Evolutionary conservation across 768 basidiomycete genomes (phyloP).

Genomic region (Boletus subparvulus): DNA sequence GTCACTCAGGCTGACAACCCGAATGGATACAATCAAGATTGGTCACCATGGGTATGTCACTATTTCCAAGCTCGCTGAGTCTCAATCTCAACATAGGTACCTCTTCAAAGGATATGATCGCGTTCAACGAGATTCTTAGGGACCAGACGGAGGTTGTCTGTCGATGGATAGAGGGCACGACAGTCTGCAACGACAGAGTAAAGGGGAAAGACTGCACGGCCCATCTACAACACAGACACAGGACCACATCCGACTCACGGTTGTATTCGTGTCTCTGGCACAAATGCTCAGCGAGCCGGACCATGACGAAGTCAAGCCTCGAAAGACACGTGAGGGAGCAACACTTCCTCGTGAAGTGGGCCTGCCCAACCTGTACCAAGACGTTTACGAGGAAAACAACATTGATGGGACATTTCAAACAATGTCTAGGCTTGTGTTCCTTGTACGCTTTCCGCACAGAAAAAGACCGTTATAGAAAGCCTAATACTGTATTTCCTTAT

Average conservation of each 20-base stretch:
- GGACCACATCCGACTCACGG: not conserved
- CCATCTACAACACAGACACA: constrained; percentile 1
- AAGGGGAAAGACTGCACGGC: not conserved
- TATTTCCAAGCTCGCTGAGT: not conserved
- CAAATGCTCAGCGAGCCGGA: not conserved
- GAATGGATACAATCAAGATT: not conserved
- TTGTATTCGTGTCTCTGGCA: not conserved
- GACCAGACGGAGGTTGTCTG: not conserved
- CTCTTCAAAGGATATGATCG: not conserved
- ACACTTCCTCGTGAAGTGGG: not conserved
- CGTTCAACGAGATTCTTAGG: not conserved
- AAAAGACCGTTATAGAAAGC: no score
- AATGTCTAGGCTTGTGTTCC: not conserved
- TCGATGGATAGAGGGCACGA: not conserved
- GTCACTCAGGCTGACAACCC: not conserved
- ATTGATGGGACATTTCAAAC: not conserved
- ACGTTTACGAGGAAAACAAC: constrained; percentile 2
- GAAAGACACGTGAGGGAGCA: constrained; percentile 2
- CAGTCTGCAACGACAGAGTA: constrained; percentile 1
- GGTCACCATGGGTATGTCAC: not conserved
- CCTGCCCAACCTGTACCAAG: constrained; percentile 3
- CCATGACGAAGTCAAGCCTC: constrained; percentile 6
- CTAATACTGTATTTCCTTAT: no score
- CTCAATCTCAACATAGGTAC: not conserved
- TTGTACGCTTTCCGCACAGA: no score